These are phyloP conservation scores for Cutaneotrichosporon sp. DNA, from an alignment of 1,284 basidiomycete species.

Conservation along the genomic window DNA sequence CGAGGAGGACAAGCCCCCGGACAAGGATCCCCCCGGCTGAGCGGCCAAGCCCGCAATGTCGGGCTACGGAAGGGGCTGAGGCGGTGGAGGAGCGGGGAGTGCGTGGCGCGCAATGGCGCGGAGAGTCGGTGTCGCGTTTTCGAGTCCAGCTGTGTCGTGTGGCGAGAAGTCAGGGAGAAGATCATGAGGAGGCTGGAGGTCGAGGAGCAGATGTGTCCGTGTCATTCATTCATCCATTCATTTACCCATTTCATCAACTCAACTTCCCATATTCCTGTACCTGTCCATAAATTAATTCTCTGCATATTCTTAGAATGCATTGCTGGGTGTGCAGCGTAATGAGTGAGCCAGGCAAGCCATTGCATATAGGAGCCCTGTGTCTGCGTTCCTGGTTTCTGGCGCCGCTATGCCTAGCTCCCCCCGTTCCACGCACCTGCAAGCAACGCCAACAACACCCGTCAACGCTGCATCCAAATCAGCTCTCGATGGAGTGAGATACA, in stretches of 20 bases:
- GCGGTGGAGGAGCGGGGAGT: conserved; percentile 3
- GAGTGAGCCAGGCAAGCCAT: no score
- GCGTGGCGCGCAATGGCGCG: conserved; percentile 2
- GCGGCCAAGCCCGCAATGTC: not conserved
- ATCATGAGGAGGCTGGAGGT: not conserved
- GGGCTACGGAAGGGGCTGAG: not conserved
- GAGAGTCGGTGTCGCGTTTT: not conserved
- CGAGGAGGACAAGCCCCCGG: conserved; percentile 1
- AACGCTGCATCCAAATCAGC: no score
- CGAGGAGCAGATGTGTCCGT: not conserved
- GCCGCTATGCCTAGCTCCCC: no score
- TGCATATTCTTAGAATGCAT: not conserved
- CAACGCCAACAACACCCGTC: no score
- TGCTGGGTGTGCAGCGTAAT: no score
- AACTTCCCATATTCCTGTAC: not conserved
- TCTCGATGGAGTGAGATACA: no score
- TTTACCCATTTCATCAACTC: not conserved
- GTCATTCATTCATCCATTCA: not conserved
- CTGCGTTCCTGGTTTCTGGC: not conserved
- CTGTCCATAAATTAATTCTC: no score
- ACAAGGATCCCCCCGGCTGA: not conserved
- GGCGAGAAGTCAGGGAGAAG: not conserved
- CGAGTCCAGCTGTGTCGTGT: not conserved
- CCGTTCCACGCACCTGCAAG: no score
- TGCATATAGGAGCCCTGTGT: no score